Evolutionary conservation across 352 stramenopile species (phyloP).

Genomic region (Globisporangium recalcitrans): DNA sequence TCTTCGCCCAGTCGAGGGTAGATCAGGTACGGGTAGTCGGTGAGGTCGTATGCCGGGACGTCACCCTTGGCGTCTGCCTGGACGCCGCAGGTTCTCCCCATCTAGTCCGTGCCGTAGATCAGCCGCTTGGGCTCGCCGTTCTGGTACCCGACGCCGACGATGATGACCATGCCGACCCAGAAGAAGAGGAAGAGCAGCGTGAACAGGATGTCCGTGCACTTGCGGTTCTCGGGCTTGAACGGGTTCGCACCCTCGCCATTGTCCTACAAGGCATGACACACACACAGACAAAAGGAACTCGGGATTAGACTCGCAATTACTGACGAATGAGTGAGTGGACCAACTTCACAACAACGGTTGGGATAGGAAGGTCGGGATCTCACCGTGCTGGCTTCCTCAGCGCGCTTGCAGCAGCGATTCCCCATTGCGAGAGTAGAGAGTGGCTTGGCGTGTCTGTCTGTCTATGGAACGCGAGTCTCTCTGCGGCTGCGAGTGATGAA

Average conservation of each 20-base stretch:
- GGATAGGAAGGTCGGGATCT: no score
- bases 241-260: constrained; percentile 40
- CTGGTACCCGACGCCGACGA: constrained; percentile 54
- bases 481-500: no score
- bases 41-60: constrained; percentile 60
- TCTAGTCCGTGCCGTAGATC: constrained; percentile 73
- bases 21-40: constrained; percentile 58
- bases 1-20: constrained; percentile 68
- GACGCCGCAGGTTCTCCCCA: constrained; percentile 59
- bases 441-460: neutral
- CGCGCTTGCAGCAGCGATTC: constrained; percentile 24
- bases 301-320: neutral
- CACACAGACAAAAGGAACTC: no score
- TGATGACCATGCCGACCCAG: constrained; percentile 63
- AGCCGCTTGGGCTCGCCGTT: constrained; percentile 68
- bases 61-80: constrained; percentile 34
- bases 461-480: no score
- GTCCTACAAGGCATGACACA: neutral
- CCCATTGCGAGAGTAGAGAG: constrained; percentile 17
- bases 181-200: constrained; percentile 54
- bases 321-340: no score
- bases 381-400: constrained; percentile 8
- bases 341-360: neutral
- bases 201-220: constrained; percentile 71
- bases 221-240: constrained; percentile 68